Conservation (phyloP, 1,284 basidiomycete genomes). For the Ganoderma lucidum region DNA sequence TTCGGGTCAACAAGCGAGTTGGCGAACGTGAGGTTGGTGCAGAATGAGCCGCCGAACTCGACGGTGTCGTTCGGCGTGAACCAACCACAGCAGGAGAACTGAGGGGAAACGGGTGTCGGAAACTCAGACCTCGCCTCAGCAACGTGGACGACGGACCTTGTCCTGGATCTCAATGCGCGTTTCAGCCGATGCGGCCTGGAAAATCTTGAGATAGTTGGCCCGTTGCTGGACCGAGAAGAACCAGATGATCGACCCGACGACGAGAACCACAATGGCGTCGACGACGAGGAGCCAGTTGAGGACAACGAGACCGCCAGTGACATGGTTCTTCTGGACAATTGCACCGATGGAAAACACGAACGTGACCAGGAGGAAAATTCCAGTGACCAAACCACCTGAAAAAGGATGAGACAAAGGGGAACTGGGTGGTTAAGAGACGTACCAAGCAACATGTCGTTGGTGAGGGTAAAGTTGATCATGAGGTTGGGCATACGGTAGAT, state of each 20-base stretch:
- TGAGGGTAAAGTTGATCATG: constrained; percentile 75
- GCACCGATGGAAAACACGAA: constrained; percentile 75
- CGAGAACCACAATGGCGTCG: constrained; percentile 64
- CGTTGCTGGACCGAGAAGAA: constrained; percentile 78
- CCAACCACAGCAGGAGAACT: constrained; percentile 88
- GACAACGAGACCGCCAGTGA: constrained; percentile 70
- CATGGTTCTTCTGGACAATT: constrained; percentile 73
- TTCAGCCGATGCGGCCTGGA: constrained; percentile 53
- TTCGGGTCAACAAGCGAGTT: constrained; percentile 52
- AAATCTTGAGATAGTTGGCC: constrained; percentile 67
- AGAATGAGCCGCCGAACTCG: constrained; percentile 68
- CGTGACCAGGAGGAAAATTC: constrained; percentile 71
- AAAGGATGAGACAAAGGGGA: constrained; percentile 13
- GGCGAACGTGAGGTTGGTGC: constrained; percentile 59
- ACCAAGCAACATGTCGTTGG: constrained; percentile 67
- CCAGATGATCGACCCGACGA: constrained; percentile 80
- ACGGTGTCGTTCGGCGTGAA: constrained; percentile 69
- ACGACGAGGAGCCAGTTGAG: constrained; percentile 78
- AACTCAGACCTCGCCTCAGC: background rate
- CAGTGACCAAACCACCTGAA: constrained; percentile 76
- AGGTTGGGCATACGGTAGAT: constrained; percentile 72
- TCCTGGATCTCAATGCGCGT: constrained; percentile 74
- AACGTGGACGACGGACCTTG: constrained; percentile 52
- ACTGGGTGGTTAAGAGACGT: constrained; percentile 35
- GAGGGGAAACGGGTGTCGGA: background rate